A percentile compares a stretch with the other conserved stretches of the same genome.
Conservation (phyloP, 345 rosid genomes). For the Bruguiera sexangula region DNA sequence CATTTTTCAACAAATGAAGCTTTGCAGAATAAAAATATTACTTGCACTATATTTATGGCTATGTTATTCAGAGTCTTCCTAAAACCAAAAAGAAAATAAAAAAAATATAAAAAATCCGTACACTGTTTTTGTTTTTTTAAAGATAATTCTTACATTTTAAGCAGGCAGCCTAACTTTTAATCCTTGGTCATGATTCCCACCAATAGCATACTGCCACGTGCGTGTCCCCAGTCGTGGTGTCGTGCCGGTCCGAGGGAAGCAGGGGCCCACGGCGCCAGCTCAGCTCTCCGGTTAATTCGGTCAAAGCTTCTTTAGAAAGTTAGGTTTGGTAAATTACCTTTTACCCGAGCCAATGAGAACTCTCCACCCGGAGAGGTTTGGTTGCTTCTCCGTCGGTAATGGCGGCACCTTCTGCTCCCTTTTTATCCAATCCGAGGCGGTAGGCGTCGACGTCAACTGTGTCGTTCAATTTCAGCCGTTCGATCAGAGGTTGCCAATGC, state of each 20-base stretch:
- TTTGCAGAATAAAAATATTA: too few relatives aligned
- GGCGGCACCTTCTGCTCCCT: conserved; percentile 34
- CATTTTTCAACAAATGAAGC: too few relatives aligned
- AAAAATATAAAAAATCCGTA: too few relatives aligned
- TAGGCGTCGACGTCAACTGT: conserved; percentile 16
- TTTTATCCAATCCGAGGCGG: conserved; percentile 21
- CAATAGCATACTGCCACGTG: conserved; percentile 21
- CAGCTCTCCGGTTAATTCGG: conserved; percentile 1
- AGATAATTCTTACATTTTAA: not conserved
- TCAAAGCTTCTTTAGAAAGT: conserved; percentile 2
- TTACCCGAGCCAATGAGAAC: not conserved
- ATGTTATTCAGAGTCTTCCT: too few relatives aligned
- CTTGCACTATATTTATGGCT: too few relatives aligned
- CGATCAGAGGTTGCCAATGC: conserved; percentile 33
- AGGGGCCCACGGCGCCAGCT: conserved; percentile 34
- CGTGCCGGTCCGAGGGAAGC: conserved; percentile 38
- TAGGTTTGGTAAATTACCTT: conserved; percentile 19
- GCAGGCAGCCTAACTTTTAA: conserved; percentile 27
- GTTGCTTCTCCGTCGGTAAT: conserved; percentile 13
- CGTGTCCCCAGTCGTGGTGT: conserved; percentile 13
- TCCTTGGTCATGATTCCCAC: not conserved
- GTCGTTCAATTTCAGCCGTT: conserved; percentile 19
- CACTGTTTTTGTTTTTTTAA: not conserved
- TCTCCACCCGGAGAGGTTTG: conserved; percentile 20
- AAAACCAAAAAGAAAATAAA: too few relatives aligned